Evolutionary conservation across 2,329 filamentous ascomycete genomes (phyloP).

Genomic region (Sphaerostilbella broomeana): DNA sequence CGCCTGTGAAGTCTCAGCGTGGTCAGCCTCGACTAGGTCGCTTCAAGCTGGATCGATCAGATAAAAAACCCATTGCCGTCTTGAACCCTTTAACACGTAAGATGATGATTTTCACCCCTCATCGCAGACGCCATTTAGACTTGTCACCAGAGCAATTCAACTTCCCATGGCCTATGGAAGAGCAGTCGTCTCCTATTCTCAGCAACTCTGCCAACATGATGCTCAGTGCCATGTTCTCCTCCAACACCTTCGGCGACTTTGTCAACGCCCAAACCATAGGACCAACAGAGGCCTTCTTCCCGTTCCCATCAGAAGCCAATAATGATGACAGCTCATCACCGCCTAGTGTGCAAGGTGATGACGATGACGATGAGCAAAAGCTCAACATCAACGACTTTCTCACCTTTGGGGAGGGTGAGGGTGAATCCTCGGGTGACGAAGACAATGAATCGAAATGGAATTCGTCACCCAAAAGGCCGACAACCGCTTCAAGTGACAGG

Average conservation of each 20-base stretch:
- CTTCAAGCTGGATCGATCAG: slow-evolving; percentile 47
- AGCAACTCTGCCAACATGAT: slow-evolving; percentile 68
- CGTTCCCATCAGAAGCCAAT: slow-evolving; percentile 56
- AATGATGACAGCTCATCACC: slow-evolving; percentile 41
- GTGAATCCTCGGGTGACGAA: slow-evolving; percentile 55
- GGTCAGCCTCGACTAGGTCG: slow-evolving; percentile 49
- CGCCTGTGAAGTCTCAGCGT: slow-evolving; percentile 39
- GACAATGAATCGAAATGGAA: slow-evolving; percentile 44
- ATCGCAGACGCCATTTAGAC: slow-evolving; percentile 42
- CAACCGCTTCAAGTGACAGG: slow-evolving; percentile 42
- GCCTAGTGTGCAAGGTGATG: slow-evolving; percentile 39
- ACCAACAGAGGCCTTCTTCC: slow-evolving; percentile 69
- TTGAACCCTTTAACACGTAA: slow-evolving; percentile 51
- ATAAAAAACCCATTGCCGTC: slow-evolving; percentile 53
- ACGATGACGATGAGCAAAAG: slow-evolving; percentile 58
- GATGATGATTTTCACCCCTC: slow-evolving; percentile 58
- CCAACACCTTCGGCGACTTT: slow-evolving; percentile 49
- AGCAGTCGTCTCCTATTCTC: slow-evolving; percentile 50
- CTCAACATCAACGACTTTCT: slow-evolving; percentile 68
- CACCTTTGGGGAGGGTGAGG: slow-evolving; percentile 53
- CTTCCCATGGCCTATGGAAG: slow-evolving; percentile 37
- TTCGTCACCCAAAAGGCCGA: slow-evolving; percentile 42
- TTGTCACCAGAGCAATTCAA: slow-evolving; percentile 51
- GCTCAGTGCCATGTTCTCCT: slow-evolving; percentile 65
- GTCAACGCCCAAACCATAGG: slow-evolving; percentile 62